Evolutionary conservation across 352 stramenopile species (phyloP).

Genomic region (Pythium aphanidermatum): DNA sequence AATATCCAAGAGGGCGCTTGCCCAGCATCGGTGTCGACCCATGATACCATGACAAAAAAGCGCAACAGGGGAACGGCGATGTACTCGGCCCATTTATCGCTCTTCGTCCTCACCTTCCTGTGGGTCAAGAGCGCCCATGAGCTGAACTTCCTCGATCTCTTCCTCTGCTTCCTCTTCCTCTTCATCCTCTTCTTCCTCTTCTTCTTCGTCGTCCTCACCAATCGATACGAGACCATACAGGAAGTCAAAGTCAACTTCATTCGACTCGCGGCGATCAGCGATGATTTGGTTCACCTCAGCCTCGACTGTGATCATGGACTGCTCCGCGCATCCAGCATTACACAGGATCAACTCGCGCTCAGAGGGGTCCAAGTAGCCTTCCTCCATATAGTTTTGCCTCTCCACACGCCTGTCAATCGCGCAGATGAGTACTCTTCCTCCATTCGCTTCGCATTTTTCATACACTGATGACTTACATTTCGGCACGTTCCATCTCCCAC

Average conservation of each 20-base stretch:
- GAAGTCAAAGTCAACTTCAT: conserved; percentile 78
- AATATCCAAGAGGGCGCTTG: no score
- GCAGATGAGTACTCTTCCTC: background rate
- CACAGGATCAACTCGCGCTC: conserved; percentile 74
- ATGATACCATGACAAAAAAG: background rate
- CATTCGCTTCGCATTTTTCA: background rate
- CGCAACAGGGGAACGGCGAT: no score
- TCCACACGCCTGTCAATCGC: conserved; percentile 41
- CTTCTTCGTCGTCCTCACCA: conserved; percentile 22
- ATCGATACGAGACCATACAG: conserved; percentile 46
- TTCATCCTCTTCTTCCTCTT: conserved; percentile 25
- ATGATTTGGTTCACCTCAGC: conserved; percentile 84
- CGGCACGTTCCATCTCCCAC: conserved; percentile 67
- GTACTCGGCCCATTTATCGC: conserved; percentile 1
- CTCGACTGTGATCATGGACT: conserved; percentile 64
- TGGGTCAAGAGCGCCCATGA: conserved; percentile 4
- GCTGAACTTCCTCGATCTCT: conserved; percentile 23
- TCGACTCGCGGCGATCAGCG: conserved; percentile 69
- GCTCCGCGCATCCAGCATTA: conserved; percentile 67
- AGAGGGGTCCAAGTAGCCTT: conserved; percentile 73
- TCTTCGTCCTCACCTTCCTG: conserved; percentile 5
- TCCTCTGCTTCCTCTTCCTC: conserved; percentile 29
- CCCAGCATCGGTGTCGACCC: no score
- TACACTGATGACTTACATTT: conserved; percentile 34
- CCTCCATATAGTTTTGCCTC: conserved; percentile 82